phyloP scores from a whole-genome alignment of 2,329 filamentous ascomycete species.

The Cladosporium austrohemisphaericum region DNA sequence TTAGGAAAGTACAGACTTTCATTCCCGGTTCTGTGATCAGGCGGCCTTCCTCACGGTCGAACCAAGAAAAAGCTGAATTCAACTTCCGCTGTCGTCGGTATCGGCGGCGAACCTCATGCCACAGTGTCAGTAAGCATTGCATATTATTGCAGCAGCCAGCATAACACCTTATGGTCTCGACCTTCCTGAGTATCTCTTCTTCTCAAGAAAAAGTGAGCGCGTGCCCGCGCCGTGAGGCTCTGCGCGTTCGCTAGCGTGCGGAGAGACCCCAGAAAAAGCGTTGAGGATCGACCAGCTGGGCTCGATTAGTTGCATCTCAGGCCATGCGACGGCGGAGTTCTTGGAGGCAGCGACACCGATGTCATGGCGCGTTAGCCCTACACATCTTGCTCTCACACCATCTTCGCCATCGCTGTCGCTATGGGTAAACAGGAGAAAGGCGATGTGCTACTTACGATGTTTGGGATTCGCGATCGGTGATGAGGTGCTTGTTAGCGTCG shows the following conservation, averaged over 20 bases:
- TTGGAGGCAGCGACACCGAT: conserved; percentile 4
- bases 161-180: background rate
- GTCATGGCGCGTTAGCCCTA: conserved; percentile 7
- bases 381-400: background rate
- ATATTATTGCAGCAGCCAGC: too few relatives aligned
- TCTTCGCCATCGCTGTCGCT: too few relatives aligned
- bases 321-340: conserved; percentile 11
- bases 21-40: conserved; percentile 1
- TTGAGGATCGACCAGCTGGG: conserved; percentile 3
- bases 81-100: too few relatives aligned
- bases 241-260: conserved; percentile 3
- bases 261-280: conserved; percentile 10
- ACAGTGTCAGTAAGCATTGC: conserved; percentile 1
- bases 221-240: conserved; percentile 10
- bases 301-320: background rate
- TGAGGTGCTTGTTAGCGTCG: background rate
- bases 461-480: too few relatives aligned
- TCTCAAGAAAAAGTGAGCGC: too few relatives aligned
- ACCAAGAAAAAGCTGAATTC: too few relatives aligned
- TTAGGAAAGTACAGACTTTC: background rate
- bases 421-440: background rate
- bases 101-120: too few relatives aligned
- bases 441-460: background rate
- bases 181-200: background rate
- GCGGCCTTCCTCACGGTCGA: too few relatives aligned